These are phyloP conservation scores for Cucumis sativus DNA, from an alignment of 306 rosid species.

Conservation along the genomic window Cucumber_9930_V3 NC_026656.2:19285501-19286000, in stretches of 20 bases:
- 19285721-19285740: neutral
- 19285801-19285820: slow-evolving; percentile 7
- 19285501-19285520: neutral
- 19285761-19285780: neutral
- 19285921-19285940: neutral
- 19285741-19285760: too few species aligned
- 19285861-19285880: neutral
- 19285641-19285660: too few species aligned
- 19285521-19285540: too few species aligned
- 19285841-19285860: slow-evolving; percentile 9
- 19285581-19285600: too few species aligned
- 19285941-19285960: neutral
- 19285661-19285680: too few species aligned
- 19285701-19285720: neutral
- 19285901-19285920: neutral
- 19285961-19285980: neutral
- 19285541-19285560: too few species aligned
- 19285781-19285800: neutral
- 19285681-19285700: too few species aligned
- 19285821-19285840: neutral
- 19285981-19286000: too few species aligned
- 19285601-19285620: too few species aligned
- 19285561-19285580: too few species aligned
- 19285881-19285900: neutral
- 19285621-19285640: too few species aligned